Conservation (phyloP, 2,329 filamentous ascomycete genomes). For the Salinomyces thailandicus region DNA sequence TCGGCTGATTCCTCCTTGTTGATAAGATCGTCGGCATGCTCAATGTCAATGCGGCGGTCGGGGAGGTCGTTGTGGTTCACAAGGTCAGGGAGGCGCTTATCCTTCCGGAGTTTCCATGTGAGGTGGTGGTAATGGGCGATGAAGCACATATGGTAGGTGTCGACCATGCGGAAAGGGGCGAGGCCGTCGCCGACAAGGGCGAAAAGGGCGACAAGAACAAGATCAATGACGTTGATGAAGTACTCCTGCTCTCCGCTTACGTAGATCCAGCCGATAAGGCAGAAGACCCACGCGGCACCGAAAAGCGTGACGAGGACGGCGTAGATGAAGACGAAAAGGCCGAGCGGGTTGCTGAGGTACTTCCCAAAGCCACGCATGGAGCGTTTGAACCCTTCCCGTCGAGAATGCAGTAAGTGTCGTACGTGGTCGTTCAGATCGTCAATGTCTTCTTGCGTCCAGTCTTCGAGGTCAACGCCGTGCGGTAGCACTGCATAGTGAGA, state of each 20-base stretch:
- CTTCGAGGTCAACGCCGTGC: constrained; percentile 58
- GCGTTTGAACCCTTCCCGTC: constrained; percentile 67
- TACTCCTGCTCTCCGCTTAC: constrained; percentile 62
- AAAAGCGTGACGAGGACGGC: constrained; percentile 74
- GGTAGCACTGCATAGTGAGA: constrained; percentile 71
- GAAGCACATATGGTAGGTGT: constrained; percentile 81
- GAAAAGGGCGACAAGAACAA: constrained; percentile 51
- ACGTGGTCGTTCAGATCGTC: constrained; percentile 75
- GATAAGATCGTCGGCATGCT: constrained; percentile 29
- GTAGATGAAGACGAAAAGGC: constrained; percentile 75
- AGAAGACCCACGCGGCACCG: constrained; percentile 80
- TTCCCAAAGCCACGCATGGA: constrained; percentile 69
- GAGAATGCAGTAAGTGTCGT: constrained; percentile 76
- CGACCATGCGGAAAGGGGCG: constrained; percentile 62
- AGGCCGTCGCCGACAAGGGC: constrained; percentile 53
- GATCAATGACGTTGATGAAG: constrained; percentile 45
- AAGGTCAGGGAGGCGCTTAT: constrained; percentile 51
- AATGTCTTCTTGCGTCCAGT: constrained; percentile 66
- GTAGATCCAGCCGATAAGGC: constrained; percentile 79
- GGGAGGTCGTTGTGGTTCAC: constrained; percentile 62
- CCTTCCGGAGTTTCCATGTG: constrained; percentile 52
- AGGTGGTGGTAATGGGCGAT: constrained; percentile 61
- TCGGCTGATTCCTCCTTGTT: constrained; percentile 39
- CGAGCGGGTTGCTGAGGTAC: constrained; percentile 63
- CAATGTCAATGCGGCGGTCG: constrained; percentile 19